Evolutionary conservation across 2,329 filamentous ascomycete species (phyloP), one percentile per base, ranked within the genome.

Genomic region (Whalleya microplaca): DNA sequence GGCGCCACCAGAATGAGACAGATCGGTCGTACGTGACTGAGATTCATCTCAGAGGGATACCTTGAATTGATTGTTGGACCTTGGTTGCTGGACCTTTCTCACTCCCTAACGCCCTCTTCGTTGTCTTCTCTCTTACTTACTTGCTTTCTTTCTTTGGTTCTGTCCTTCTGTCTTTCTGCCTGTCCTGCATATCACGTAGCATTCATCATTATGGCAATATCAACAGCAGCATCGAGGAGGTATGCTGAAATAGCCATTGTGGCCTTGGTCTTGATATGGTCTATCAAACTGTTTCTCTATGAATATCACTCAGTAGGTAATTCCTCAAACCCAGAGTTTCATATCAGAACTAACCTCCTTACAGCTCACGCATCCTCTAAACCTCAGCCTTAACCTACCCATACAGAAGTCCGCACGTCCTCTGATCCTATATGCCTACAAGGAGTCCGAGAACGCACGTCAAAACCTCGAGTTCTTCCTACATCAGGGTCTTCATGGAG

Each of bases 381-480:
- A 18, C 45, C 44, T 44, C 16, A n/a, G 42, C 44, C 21, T 41
- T 14, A 41, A 9, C 40, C 16, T 40, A n/a, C 20, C n/a, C 2
- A 19, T 27, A 16, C 23, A 14, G 21, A 52, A 40, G 10, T 14
- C 27, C 20, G 65, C 59, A 40, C 58, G 61, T 8, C 66, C 69
- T 5, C 57, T 74, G 18, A 68, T 75, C 43, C 53, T 73, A 5
- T 75, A 75, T 48, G 72, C 70, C 47, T 76, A 71, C 56, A 65
- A 70, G 46, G 73, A 76, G 54, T 72, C 69, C 18, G 62, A 64
- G 2, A 58, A 59, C 27, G 69, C 66, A n/a, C 71, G 69, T 21
- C 58, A 63, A 41, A 75, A 75, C 62, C 61, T 75, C 45, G 45
- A 66, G 12, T 75, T 71, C 62, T 76, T 75, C 61, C 55, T 75